These are phyloP conservation scores for Aphanocladium album DNA, from an alignment of 2,329 filamentous ascomycete genomes.

Conservation along the genomic window DNA sequence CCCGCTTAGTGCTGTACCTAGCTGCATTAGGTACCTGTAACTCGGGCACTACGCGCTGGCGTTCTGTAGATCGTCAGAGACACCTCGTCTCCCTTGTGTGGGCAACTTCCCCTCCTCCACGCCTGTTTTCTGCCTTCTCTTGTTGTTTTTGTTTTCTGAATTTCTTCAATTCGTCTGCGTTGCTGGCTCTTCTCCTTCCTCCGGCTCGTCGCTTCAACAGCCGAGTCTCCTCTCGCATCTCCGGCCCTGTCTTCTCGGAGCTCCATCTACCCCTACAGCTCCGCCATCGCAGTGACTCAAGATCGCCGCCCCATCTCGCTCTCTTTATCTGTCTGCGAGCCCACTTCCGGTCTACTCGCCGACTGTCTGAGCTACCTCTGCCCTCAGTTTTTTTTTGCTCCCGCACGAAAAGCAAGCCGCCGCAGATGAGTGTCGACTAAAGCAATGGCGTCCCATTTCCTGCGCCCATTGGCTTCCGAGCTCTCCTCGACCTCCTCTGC, in stretches of 20 bases:
- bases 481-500: slow-evolving; percentile 21
- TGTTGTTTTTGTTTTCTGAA: neutral
- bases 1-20: too few species aligned
- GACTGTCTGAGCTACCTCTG: neutral
- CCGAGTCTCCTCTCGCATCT: neutral
- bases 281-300: slow-evolving; percentile 12
- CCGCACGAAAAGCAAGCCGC: slow-evolving; percentile 3
- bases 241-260: slow-evolving; percentile 4
- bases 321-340: neutral
- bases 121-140: neutral
- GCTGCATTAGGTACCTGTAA: neutral
- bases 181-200: too few species aligned
- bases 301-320: too few species aligned
- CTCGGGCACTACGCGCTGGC: neutral
- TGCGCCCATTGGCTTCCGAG: slow-evolving; percentile 30
- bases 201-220: neutral
- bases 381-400: neutral
- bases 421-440: slow-evolving; percentile 25
- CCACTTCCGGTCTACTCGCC: neutral
- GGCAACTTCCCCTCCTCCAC: slow-evolving; percentile 6
- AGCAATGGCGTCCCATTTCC: slow-evolving; percentile 30
- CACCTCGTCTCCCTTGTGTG: neutral
- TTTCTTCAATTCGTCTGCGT: neutral
- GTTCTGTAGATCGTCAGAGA: neutral
- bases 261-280: slow-evolving; percentile 5